Conservation (phyloP, 805 yeast species). For the Kregervanrija delftensis region DNA sequence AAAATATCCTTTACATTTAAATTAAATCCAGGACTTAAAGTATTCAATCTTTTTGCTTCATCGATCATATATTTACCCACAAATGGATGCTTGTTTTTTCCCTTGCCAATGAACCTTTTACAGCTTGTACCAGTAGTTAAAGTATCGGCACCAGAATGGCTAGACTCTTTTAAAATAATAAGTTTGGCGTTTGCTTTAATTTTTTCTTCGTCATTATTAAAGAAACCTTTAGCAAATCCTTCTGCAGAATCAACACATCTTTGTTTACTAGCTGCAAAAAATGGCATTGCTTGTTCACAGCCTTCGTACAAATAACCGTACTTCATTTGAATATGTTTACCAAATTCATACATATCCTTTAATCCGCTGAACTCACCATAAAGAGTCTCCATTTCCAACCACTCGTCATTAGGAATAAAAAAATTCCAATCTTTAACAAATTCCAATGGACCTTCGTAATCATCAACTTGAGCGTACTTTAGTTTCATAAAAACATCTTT, state of each 20-base stretch:
- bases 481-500: constrained; percentile 27
- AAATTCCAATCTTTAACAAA: constrained; percentile 51
- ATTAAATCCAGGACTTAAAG: constrained; percentile 46
- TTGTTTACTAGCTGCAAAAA: constrained; percentile 49
- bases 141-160: constrained; percentile 47
- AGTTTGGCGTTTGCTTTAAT: constrained; percentile 31
- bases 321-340: constrained; percentile 38
- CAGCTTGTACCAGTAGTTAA: constrained; percentile 48
- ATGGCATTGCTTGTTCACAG: constrained; percentile 29
- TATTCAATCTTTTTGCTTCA: constrained; percentile 53
- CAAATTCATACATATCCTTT: constrained; percentile 41
- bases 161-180: constrained; percentile 39
- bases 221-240: constrained; percentile 54
- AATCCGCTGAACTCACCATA: constrained; percentile 49
- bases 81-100: constrained; percentile 15
- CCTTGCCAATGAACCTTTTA: constrained; percentile 28
- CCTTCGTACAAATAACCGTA: constrained; percentile 40
- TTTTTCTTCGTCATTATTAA: constrained; percentile 28
- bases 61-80: constrained; percentile 11
- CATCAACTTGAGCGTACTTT: constrained; percentile 26
- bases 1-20: constrained; percentile 47
- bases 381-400: constrained; percentile 42
- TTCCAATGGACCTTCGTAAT: constrained; percentile 41
- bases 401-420: constrained; percentile 26
- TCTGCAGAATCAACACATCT: constrained; percentile 51